These are phyloP conservation scores for Mycena belliarum DNA, from an alignment of 768 basidiomycete species.

Conservation along the genomic window DNA sequence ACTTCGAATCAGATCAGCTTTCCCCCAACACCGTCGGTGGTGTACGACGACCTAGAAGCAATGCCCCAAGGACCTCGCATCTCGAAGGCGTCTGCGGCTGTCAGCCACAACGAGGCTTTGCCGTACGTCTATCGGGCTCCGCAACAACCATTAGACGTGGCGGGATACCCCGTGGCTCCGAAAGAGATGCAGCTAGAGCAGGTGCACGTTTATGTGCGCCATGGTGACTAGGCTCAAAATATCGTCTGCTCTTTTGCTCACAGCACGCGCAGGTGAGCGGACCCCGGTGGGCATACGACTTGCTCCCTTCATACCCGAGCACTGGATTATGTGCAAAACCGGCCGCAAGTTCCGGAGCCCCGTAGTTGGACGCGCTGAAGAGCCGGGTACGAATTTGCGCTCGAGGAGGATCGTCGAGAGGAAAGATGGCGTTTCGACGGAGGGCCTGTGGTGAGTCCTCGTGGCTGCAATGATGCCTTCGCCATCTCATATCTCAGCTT, in stretches of 20 bases:
- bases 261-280: constrained; percentile 59
- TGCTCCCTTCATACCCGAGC: constrained; percentile 60
- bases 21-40: constrained; percentile 1
- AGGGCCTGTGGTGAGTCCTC: constrained; percentile 62
- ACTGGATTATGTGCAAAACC: constrained; percentile 68
- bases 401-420: constrained; percentile 56
- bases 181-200: constrained; percentile 59
- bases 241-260: background rate
- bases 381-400: constrained; percentile 33
- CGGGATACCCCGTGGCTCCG: constrained; percentile 62
- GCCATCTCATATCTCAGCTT: constrained; percentile 41
- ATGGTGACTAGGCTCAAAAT: constrained; percentile 51
- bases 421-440: constrained; percentile 50
- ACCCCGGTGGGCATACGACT: constrained; percentile 74
- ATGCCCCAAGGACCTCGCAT: constrained; percentile 16
- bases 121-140: constrained; percentile 31
- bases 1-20: constrained; percentile 10
- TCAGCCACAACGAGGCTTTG: constrained; percentile 13
- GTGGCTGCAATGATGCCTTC: background rate
- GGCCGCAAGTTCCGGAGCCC: constrained; percentile 52
- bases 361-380: constrained; percentile 34
- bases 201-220: constrained; percentile 74
- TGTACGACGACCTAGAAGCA: constrained; percentile 5
- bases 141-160: constrained; percentile 56
- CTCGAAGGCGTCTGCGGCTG: constrained; percentile 16